Evolutionary conservation across 805 yeast species (phyloP), one percentile per base, ranked within the genome.

Genomic region (Kodamaea kaohsiungensis): DNA sequence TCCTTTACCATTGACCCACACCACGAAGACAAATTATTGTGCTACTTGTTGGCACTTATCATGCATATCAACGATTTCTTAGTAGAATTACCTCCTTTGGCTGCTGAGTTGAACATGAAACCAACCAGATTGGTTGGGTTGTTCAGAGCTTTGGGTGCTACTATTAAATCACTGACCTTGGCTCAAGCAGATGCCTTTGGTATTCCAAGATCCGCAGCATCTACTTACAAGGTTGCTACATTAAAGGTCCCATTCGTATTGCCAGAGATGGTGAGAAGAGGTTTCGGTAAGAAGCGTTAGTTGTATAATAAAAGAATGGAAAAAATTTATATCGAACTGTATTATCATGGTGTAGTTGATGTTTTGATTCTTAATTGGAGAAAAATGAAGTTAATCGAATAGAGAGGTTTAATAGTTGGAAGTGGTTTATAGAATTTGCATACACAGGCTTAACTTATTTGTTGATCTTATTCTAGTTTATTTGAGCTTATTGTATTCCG

Each of bases 211-310:
- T 70, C 79, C 51, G 74, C 79, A 52, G 86, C 86, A 12, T 68
- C 83, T 8, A 78, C 84, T 39, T 87, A 88, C 71, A 90, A 91
- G 70, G 77, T 93, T 60, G 98, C 98, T 2, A 72, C 83, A 15
- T 80, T 95, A 70, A 86, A 82, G 68, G 96, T 91, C 33, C 99
- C 99, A 40, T 88, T 95, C 73, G 86, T 84, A 67, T 76, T 90
- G 50, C 99, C 99, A 7, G 93, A 88, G 62, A 79, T 89, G 80
- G 81, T 86, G 9, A 84, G 86, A 75, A 79, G 89, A 65, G 85
- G 85, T 3, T 49, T 46, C 13, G 54, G 54, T 12, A 51, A 51
- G 47, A 46, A 40, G 40, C 50, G 50, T 48, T 46, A 51, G 39
- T 12, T 30, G 13, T 30, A 30, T 8, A 30, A 30, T 30, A 8